Evolutionary conservation across 1,284 basidiomycete genomes (phyloP).

Genomic region (Papiliotrema flavescens): DNA sequence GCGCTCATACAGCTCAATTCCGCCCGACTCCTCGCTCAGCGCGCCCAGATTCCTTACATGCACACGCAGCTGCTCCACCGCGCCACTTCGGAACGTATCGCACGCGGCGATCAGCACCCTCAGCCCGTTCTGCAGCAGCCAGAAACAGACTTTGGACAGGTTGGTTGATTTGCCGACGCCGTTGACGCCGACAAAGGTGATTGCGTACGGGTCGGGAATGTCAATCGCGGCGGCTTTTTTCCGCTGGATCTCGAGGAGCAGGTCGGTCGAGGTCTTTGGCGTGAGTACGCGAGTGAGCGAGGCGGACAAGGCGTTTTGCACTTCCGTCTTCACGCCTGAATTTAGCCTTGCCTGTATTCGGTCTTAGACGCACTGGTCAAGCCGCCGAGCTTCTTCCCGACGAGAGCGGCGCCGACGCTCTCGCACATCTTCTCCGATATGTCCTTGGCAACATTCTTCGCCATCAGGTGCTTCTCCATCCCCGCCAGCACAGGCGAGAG

Average conservation of each 20-base stretch:
- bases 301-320: slow-evolving; percentile 75
- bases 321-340: slow-evolving; percentile 75
- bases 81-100: slow-evolving; percentile 97
- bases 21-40: slow-evolving; percentile 56
- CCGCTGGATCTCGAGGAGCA: slow-evolving; percentile 66
- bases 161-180: slow-evolving; percentile 99
- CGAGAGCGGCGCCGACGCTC: slow-evolving; percentile 78
- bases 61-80: slow-evolving; percentile 94
- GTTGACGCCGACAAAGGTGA: slow-evolving; percentile 99
- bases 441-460: slow-evolving; percentile 96
- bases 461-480: slow-evolving; percentile 97
- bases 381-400: slow-evolving; percentile 84
- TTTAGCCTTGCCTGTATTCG: background rate
- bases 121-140: slow-evolving; percentile 93
- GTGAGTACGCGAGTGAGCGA: slow-evolving; percentile 92
- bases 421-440: slow-evolving; percentile 94
- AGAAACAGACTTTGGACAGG: slow-evolving; percentile 96
- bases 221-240: slow-evolving; percentile 60
- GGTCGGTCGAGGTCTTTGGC: slow-evolving; percentile 92
- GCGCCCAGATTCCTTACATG: slow-evolving; percentile 93
- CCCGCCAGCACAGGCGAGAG: slow-evolving; percentile 81
- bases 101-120: slow-evolving; percentile 96
- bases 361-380: slow-evolving; percentile 66
- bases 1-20: slow-evolving; percentile 88
- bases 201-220: slow-evolving; percentile 77